These are phyloP conservation scores for Chaetomium globosum DNA, from an alignment of 2,329 filamentous ascomycete genomes.

Conservation along the genomic window DNA sequence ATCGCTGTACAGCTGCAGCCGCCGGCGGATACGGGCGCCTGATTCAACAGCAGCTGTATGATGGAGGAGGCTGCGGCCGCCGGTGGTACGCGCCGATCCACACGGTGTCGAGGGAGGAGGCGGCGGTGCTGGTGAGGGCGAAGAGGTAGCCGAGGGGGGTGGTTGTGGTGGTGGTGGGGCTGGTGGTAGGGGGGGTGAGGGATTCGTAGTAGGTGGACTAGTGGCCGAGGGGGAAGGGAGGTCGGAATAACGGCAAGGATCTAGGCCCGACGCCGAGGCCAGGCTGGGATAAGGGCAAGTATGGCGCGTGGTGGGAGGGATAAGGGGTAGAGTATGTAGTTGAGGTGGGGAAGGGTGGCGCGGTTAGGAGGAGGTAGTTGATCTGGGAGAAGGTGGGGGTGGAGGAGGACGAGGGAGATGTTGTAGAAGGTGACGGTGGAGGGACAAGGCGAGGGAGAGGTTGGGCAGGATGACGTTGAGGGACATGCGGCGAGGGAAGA, in stretches of 20 bases:
- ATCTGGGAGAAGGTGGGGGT: slow-evolving; percentile 67
- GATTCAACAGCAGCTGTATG: slow-evolving; percentile 70
- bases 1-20: slow-evolving; percentile 67
- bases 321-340: too few relatives aligned
- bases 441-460: slow-evolving; percentile 66
- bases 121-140: slow-evolving; percentile 64
- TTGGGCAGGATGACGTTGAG: slow-evolving; percentile 71
- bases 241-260: slow-evolving; percentile 70
- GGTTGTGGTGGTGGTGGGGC: slow-evolving; percentile 44
- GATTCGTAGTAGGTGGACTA: slow-evolving; percentile 47
- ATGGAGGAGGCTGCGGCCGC: slow-evolving; percentile 66
- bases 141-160: slow-evolving; percentile 64
- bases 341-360: too few relatives aligned
- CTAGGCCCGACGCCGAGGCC: slow-evolving; percentile 67
- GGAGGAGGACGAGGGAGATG: slow-evolving; percentile 65
- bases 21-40: slow-evolving; percentile 64
- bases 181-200: slow-evolving; percentile 48
- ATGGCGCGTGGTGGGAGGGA: slow-evolving; percentile 59
- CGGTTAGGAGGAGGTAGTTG: slow-evolving; percentile 65
- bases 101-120: slow-evolving; percentile 68
- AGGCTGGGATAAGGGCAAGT: slow-evolving; percentile 61
- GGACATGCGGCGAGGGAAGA: slow-evolving; percentile 67
- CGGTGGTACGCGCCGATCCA: slow-evolving; percentile 69
- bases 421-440: slow-evolving; percentile 72
- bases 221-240: slow-evolving; percentile 50